Evolutionary conservation across 202 grass and related monocot species (phyloP).

Genomic region (Eragrostis tef): DNA sequence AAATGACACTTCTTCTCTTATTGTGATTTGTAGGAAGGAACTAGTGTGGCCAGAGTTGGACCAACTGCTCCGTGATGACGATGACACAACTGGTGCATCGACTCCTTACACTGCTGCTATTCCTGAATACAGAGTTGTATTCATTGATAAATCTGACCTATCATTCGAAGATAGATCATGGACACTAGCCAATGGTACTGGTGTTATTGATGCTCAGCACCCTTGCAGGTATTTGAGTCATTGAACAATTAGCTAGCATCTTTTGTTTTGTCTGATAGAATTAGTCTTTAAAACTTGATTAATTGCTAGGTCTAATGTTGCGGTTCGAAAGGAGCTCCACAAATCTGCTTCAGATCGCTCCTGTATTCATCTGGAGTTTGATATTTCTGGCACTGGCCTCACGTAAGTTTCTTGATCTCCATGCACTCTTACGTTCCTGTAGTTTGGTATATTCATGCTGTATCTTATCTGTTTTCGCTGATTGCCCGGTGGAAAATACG

Average conservation of each 20-base stretch:
- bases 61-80: conserved; percentile 67
- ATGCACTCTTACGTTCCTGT: background rate
- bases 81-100: conserved; percentile 65
- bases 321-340: conserved; percentile 81
- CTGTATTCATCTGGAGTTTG: conserved; percentile 96
- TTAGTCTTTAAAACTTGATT: conserved; percentile 36
- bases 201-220: conserved; percentile 77
- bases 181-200: conserved; percentile 70
- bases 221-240: conserved; percentile 70
- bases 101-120: conserved; percentile 89
- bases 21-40: conserved; percentile 70
- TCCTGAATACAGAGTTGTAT: conserved; percentile 85
- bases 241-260: conserved; percentile 5
- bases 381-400: conserved; percentile 76
- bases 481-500: background rate
- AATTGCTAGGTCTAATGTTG: conserved; percentile 75
- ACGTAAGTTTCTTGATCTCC: conserved; percentile 58
- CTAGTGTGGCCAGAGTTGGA: conserved; percentile 85
- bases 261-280: conserved; percentile 30
- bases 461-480: background rate
- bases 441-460: conserved; percentile 8
- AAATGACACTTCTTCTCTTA: conserved; percentile 7
- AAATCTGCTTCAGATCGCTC: conserved; percentile 88
- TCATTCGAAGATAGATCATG: conserved; percentile 66
- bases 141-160: conserved; percentile 70